Percentiles rank a stretch among this genome's conserved stretches.
phyloP scores from a whole-genome alignment of 192 early-diverging fungal genomes.

The Hyaloraphidium curvatum region DNA sequence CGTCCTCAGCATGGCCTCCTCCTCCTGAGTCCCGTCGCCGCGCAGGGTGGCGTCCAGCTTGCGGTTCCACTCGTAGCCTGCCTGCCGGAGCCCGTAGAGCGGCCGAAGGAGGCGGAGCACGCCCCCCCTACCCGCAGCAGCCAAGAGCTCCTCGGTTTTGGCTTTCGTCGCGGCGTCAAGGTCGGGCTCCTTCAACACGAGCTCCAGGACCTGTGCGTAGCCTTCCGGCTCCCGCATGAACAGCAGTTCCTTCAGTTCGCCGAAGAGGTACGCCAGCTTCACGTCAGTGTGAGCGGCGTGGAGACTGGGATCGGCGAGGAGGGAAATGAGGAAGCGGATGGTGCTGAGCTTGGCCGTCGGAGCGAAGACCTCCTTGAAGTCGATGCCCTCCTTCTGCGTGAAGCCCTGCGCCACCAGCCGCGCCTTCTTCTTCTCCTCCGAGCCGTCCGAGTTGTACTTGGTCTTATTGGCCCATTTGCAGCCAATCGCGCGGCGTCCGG shows the following conservation, averaged over 20 bases:
- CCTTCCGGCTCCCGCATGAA: not conserved
- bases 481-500: too few relatives aligned
- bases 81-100: too few relatives aligned
- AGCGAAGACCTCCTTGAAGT: slow-evolving; percentile 10
- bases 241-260: not conserved
- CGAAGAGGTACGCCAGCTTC: not conserved
- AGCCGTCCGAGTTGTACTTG: slow-evolving; percentile 9
- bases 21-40: too few relatives aligned
- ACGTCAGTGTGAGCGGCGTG: not conserved
- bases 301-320: not conserved
- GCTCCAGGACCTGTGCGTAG: too few relatives aligned
- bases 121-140: too few relatives aligned
- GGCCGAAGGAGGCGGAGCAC: too few relatives aligned
- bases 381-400: slow-evolving; percentile 4
- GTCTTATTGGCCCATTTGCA: slow-evolving; percentile 10
- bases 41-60: too few relatives aligned
- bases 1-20: too few relatives aligned
- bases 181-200: too few relatives aligned
- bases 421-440: slow-evolving; percentile 9
- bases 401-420: slow-evolving; percentile 16
- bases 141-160: too few relatives aligned
- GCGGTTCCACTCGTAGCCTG: too few relatives aligned
- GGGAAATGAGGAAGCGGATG: not conserved
- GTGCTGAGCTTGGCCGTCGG: slow-evolving; percentile 5
- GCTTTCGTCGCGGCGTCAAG: too few relatives aligned